Percentiles rank a stretch among this genome's conserved stretches.
Conservation (phyloP, 495 filamentous ascomycete species). For the Saxispiralis lemnorum region DNA sequence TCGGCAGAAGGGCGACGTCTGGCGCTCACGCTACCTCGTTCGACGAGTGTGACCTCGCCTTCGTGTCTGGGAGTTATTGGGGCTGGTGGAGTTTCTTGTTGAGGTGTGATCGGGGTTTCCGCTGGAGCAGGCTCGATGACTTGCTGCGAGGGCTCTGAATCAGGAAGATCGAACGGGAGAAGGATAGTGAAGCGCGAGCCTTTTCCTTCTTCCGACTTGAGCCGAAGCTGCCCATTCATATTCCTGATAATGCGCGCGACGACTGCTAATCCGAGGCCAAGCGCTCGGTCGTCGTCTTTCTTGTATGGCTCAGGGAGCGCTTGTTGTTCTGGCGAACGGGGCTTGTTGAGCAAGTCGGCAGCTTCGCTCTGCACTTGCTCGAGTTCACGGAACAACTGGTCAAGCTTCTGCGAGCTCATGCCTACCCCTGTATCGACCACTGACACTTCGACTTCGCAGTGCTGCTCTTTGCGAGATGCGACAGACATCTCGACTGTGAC, state of each 20-base stretch:
- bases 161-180: constrained; percentile 47
- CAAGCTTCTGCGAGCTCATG: constrained; percentile 54
- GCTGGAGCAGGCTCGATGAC: neutral
- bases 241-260: constrained; percentile 74
- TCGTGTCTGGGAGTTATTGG: constrained; percentile 17
- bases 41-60: constrained; percentile 42
- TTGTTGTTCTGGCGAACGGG: constrained; percentile 11
- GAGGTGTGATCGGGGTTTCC: too few relatives aligned
- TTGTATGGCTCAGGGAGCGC: constrained; percentile 5
- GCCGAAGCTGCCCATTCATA: constrained; percentile 73
- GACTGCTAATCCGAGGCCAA: constrained; percentile 74
- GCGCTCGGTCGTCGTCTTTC: constrained; percentile 23
- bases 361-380: constrained; percentile 64
- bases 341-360: constrained; percentile 24
- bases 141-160: constrained; percentile 23
- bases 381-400: constrained; percentile 65
- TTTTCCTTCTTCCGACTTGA: constrained; percentile 74
- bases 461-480: constrained; percentile 19
- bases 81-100: neutral
- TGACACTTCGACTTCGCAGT: constrained; percentile 49
- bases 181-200: constrained; percentile 68
- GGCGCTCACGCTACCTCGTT: constrained; percentile 19
- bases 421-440: constrained; percentile 68
- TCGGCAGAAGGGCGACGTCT: neutral
- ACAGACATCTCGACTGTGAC: constrained; percentile 54